phyloP scores from a whole-genome alignment of 2,329 filamentous ascomycete genomes.

The Aspergillus transmontanensis region DNA sequence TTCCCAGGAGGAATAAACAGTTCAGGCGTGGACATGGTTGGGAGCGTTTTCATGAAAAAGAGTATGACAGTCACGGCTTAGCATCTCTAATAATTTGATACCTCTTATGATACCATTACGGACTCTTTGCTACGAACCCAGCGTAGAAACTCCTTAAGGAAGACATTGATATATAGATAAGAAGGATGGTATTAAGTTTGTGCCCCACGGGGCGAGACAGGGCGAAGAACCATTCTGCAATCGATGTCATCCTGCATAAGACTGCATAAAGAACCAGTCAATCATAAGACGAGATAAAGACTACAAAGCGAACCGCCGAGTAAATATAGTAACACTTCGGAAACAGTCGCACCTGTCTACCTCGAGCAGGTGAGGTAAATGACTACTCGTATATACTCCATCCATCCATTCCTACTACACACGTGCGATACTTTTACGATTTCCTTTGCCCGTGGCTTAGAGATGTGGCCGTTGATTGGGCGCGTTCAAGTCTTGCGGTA shows the following conservation, averaged over 20 bases:
- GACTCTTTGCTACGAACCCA: background rate
- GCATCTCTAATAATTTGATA: conserved; percentile 14
- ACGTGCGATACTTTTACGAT: background rate
- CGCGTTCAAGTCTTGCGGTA: background rate
- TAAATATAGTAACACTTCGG: background rate
- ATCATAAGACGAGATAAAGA: background rate
- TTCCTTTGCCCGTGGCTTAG: background rate
- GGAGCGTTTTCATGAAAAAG: conserved; percentile 8
- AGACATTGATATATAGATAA: background rate
- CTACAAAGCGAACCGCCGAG: background rate
- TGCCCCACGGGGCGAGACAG: background rate
- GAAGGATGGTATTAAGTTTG: background rate
- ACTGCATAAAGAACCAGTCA: background rate
- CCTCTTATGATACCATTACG: conserved; percentile 11
- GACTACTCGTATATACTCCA: background rate
- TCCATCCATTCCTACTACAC: background rate
- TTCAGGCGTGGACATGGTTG: conserved; percentile 4
- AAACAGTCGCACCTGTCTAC: background rate
- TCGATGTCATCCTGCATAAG: conserved; percentile 15
- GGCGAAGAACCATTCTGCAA: background rate
- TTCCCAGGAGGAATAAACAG: background rate
- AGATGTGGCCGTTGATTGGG: background rate
- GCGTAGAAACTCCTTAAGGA: background rate
- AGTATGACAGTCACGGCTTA: conserved; percentile 14
- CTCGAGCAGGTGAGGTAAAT: background rate